phyloP scores from a whole-genome alignment of 225 moss, liverwort and hornwort genomes.

The Pseudisothecium myosuroides region DNA sequence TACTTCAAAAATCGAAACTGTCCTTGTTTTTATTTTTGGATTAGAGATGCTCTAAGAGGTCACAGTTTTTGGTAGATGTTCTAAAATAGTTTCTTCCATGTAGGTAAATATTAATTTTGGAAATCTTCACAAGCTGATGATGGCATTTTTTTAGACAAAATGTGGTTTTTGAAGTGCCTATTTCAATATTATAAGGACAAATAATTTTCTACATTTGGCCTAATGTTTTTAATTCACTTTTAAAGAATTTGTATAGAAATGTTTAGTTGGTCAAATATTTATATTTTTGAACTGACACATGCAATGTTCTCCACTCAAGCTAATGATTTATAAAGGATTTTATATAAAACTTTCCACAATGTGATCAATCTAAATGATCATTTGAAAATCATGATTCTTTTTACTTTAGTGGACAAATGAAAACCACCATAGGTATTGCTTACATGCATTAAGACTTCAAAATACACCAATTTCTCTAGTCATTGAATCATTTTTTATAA shows the following conservation, averaged over 20 bases:
- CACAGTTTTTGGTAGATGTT: background rate
- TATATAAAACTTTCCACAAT: background rate
- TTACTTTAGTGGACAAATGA: background rate
- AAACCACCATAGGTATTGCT: background rate
- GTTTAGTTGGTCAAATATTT: background rate
- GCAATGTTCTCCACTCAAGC: background rate
- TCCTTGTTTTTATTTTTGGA: no score
- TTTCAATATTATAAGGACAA: background rate
- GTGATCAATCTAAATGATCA: background rate
- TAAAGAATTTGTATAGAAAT: background rate
- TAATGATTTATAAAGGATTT: background rate
- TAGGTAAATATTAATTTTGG: no score
- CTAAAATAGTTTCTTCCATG: background rate
- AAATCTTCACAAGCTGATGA: background rate
- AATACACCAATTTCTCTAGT: background rate
- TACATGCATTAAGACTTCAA: background rate
- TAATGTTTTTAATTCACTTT: background rate
- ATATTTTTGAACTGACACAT: background rate
- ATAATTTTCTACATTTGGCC: background rate
- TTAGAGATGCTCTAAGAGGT: no score
- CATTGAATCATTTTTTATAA: no score
- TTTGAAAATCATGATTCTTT: background rate
- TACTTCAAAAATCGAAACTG: background rate
- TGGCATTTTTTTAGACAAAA: rapidly evolving
- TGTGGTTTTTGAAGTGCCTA: background rate